Percentiles rank a stretch among this genome's conserved stretches.
Conservation (phyloP, 73 alveolate species). For the Paramecium sonneborni region DNA sequence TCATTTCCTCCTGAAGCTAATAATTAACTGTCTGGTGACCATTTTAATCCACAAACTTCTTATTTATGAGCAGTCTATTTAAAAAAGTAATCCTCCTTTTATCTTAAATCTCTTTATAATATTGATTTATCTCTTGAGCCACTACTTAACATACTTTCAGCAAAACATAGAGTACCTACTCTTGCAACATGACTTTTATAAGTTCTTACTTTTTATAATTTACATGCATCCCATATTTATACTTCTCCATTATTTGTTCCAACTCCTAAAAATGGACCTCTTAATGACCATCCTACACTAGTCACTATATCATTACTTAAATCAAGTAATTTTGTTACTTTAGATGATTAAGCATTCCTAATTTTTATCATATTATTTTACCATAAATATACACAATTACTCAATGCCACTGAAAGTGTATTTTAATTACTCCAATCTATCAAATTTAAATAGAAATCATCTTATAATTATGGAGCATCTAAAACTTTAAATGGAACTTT, state of each 20-base stretch:
- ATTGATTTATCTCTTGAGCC: slow-evolving; percentile 96
- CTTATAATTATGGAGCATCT: slow-evolving; percentile 99
- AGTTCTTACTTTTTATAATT: slow-evolving; percentile 76
- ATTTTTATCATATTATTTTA: neutral
- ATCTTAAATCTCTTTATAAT: slow-evolving; percentile 90
- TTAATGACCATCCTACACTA: slow-evolving; percentile 88
- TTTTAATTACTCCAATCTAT: slow-evolving; percentile 98
- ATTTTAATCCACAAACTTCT: slow-evolving; percentile 99
- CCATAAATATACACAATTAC: slow-evolving; percentile 88
- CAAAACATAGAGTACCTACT: slow-evolving; percentile 81
- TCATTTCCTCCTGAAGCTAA: slow-evolving; percentile 99
- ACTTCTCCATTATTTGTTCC: slow-evolving; percentile 84
- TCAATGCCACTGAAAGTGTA: slow-evolving; percentile 97
- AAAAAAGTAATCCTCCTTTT: slow-evolving; percentile 54
- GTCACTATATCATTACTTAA: slow-evolving; percentile 87
- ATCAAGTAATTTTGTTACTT: slow-evolving; percentile 92
- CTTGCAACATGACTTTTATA: slow-evolving; percentile 84
- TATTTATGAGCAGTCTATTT: slow-evolving; percentile 86
- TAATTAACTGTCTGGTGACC: slow-evolving; percentile 97
- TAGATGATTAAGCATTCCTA: slow-evolving; percentile 75
- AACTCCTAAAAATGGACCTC: slow-evolving; percentile 81
- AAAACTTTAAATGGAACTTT: slow-evolving; percentile 98
- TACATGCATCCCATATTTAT: slow-evolving; percentile 82
- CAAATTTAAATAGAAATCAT: slow-evolving; percentile 98
- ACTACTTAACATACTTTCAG: slow-evolving; percentile 76